phyloP scores from a whole-genome alignment of 805 yeast species.

The Candida oleophila region DNA sequence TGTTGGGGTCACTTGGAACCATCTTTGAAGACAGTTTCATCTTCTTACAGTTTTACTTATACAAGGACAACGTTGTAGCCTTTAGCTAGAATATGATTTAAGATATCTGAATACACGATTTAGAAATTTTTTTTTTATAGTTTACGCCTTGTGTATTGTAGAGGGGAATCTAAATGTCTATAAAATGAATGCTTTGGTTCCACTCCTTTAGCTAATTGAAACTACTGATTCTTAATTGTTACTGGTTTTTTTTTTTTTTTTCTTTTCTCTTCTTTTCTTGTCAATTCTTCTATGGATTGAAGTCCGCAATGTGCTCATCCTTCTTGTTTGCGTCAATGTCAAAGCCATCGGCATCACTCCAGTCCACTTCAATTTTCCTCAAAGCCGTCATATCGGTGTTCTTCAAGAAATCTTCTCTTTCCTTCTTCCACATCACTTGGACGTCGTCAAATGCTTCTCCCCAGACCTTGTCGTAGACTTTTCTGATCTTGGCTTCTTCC shows the following conservation, averaged over 20 bases:
- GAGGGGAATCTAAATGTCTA: not conserved
- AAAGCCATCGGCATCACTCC: constrained; percentile 62
- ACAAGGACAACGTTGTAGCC: constrained; percentile 31
- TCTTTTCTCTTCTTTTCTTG: not conserved
- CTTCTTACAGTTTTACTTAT: constrained; percentile 65
- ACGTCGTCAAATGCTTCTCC: constrained; percentile 76
- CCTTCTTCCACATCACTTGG: constrained; percentile 67
- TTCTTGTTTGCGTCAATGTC: constrained; percentile 26
- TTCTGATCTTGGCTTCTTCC: constrained; percentile 62
- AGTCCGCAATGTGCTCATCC: constrained; percentile 41
- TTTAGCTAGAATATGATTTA: not conserved
- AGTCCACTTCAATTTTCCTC: constrained; percentile 57
- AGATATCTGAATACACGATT: no score
- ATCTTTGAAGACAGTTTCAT: constrained; percentile 67
- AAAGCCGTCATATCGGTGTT: constrained; percentile 64
- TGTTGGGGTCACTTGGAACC: constrained; percentile 77
- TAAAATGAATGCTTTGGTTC: not conserved
- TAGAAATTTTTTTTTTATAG: no score
- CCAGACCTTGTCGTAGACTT: constrained; percentile 71
- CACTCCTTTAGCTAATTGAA: no score
- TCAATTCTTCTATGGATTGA: constrained; percentile 27
- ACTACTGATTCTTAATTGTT: no score
- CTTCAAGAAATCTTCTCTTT: constrained; percentile 67
- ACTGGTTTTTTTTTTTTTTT: not conserved
- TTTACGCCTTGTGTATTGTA: not conserved